These are phyloP conservation scores for Elaphomyces granulatus DNA, from an alignment of 495 filamentous ascomycete species.

Conservation along the genomic window DNA sequence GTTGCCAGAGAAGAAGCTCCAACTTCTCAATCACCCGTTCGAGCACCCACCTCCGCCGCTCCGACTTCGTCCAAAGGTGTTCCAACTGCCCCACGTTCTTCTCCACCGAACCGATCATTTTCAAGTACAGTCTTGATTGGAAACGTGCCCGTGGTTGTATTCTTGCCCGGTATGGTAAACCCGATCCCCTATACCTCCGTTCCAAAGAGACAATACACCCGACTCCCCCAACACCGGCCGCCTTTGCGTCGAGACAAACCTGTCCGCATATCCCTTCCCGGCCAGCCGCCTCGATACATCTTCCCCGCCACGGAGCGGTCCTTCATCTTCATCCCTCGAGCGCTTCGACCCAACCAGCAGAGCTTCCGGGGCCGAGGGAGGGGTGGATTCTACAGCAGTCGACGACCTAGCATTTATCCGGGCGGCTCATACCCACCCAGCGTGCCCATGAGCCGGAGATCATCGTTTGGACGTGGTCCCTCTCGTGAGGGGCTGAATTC, in stretches of 20 bases:
- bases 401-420: conserved; percentile 64
- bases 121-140: conserved; percentile 54
- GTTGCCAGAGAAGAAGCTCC: conserved; percentile 38
- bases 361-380: conserved; percentile 53
- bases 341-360: conserved; percentile 83
- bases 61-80: conserved; percentile 18
- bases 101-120: conserved; percentile 50
- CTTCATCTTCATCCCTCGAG: conserved; percentile 96
- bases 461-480: conserved; percentile 66
- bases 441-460: conserved; percentile 77
- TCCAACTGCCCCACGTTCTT: conserved; percentile 32
- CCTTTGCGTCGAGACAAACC: conserved; percentile 93
- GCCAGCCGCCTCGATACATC: conserved; percentile 65
- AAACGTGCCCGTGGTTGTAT: conserved; percentile 71
- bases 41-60: conserved; percentile 6
- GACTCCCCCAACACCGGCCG: conserved; percentile 86
- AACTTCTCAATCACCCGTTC: conserved; percentile 12
- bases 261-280: conserved; percentile 82
- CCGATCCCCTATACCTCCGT: conserved; percentile 57
- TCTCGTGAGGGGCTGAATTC: conserved; percentile 63
- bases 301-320: conserved; percentile 80
- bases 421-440: conserved; percentile 84
- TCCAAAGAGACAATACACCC: conserved; percentile 73
- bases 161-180: conserved; percentile 55
- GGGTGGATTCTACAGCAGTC: conserved; percentile 49